phyloP scores from a whole-genome alignment of 78 protist species.

The Dictyostelium purpureum region DNA sequence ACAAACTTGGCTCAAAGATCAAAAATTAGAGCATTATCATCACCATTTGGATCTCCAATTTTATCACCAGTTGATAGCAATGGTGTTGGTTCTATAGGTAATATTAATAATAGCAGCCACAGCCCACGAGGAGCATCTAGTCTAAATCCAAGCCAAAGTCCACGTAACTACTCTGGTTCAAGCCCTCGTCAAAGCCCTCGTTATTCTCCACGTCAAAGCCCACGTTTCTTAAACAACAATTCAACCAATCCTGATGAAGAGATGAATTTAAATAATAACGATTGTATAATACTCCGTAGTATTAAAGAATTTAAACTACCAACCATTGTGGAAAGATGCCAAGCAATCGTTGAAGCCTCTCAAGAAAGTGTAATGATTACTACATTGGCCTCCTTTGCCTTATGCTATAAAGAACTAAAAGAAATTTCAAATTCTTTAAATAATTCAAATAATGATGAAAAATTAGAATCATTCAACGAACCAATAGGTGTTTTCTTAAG shows the following conservation, averaged over 20 bases:
- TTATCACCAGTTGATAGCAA: too few relatives aligned
- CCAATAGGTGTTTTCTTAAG: slow-evolving; percentile 18
- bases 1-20: neutral
- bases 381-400: slow-evolving; percentile 7
- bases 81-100: too few relatives aligned
- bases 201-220: neutral
- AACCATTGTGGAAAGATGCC: slow-evolving; percentile 16
- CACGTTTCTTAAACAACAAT: neutral
- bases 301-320: slow-evolving; percentile 15
- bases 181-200: too few relatives aligned
- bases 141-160: neutral
- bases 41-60: slow-evolving; percentile 33
- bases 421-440: neutral
- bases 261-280: neutral
- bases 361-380: slow-evolving; percentile 53
- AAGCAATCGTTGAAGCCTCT: slow-evolving; percentile 28
- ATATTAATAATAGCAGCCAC: too few relatives aligned
- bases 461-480: slow-evolving; percentile 9
- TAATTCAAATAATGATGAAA: neutral
- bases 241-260: neutral
- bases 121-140: too few relatives aligned
- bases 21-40: neutral
- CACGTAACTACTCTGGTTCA: neutral
- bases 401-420: slow-evolving; percentile 8
- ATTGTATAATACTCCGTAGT: neutral